phyloP scores from a whole-genome alignment of 768 basidiomycete genomes.

The Boletus sp. region DNA sequence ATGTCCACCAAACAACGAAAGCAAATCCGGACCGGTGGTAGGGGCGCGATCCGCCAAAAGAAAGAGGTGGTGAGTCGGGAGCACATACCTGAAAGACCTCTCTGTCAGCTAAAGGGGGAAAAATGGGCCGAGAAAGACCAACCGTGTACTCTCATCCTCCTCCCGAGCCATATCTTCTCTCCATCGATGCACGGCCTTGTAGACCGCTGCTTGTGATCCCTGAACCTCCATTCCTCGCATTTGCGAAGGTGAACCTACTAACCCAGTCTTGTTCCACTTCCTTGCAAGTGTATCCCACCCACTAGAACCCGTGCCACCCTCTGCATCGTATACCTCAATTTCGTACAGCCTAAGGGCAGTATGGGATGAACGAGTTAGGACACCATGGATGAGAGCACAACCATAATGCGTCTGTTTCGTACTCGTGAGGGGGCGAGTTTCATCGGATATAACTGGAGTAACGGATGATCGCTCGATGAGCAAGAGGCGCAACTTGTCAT shows the following conservation, averaged over 20 bases:
- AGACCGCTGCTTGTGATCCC: slow-evolving; percentile 57
- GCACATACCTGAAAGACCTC: slow-evolving; percentile 51
- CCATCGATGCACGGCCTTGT: slow-evolving; percentile 76
- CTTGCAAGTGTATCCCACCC: slow-evolving; percentile 78
- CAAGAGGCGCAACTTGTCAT: slow-evolving; percentile 85
- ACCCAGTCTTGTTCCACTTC: slow-evolving; percentile 74
- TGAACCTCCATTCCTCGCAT: slow-evolving; percentile 34
- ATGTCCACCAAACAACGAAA: slow-evolving; percentile 48
- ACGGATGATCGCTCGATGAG: slow-evolving; percentile 67
- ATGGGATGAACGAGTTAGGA: slow-evolving; percentile 68
- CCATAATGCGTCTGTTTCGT: slow-evolving; percentile 16
- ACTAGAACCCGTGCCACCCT: slow-evolving; percentile 56
- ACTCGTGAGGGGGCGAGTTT: slow-evolving; percentile 1
- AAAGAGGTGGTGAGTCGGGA: slow-evolving; percentile 74
- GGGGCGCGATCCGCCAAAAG: slow-evolving; percentile 70
- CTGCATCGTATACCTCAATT: slow-evolving; percentile 65
- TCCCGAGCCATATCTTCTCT: slow-evolving; percentile 73
- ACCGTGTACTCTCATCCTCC: slow-evolving; percentile 86
- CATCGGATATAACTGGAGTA: slow-evolving; percentile 22
- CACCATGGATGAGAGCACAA: slow-evolving; percentile 52
- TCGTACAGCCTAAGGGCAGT: slow-evolving; percentile 73
- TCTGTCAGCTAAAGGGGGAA: not conserved
- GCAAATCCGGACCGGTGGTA: slow-evolving; percentile 56
- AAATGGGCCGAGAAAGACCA: slow-evolving; percentile 21
- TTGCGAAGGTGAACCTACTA: slow-evolving; percentile 26